Conservation (phyloP, 1,284 basidiomycete species). For the Kalmanozyma brasiliensis region DNA sequence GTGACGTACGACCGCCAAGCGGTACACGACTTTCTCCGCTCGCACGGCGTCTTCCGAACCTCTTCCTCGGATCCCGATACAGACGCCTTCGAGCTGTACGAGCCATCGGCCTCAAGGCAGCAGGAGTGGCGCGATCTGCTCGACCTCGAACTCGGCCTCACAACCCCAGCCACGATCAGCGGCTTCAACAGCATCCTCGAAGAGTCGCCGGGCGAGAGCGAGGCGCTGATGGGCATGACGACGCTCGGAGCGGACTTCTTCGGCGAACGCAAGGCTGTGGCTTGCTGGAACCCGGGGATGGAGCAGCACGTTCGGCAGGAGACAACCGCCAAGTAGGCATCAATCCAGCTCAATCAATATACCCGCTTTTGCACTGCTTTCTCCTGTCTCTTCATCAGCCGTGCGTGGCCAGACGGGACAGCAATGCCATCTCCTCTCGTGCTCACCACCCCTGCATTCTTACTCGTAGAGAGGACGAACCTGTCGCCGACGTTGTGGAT, state of each 20-base stretch:
- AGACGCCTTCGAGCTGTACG: conserved; percentile 2
- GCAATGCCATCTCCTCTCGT: too few species aligned
- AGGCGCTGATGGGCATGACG: conserved; percentile 1
- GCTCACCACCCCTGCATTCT: too few species aligned
- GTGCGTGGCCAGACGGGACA: too few species aligned
- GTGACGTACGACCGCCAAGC: conserved; percentile 32
- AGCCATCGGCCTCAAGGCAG: conserved; percentile 6
- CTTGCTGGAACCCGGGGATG: conserved; percentile 47
- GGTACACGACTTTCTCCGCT: conserved; percentile 42
- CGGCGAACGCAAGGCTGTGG: conserved; percentile 35
- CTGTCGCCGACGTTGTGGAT: too few species aligned
- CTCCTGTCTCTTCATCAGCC: too few species aligned
- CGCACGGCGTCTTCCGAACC: conserved; percentile 26
- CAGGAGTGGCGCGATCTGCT: conserved; percentile 44
- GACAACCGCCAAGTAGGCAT: conserved; percentile 11
- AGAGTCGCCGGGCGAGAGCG: neutral
- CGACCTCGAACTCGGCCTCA: conserved; percentile 44
- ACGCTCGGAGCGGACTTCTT: conserved; percentile 41
- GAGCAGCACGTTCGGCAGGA: conserved; percentile 19
- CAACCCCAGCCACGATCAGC: neutral
- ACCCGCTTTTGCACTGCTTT: too few species aligned
- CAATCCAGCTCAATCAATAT: neutral
- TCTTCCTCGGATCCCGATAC: neutral
- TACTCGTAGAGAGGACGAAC: too few species aligned
- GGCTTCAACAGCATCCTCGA: conserved; percentile 8